Evolutionary conservation across 1,284 basidiomycete genomes (phyloP), one percentile per base, ranked within the genome.

Genomic region (Rhizoctonia solani): DNA sequence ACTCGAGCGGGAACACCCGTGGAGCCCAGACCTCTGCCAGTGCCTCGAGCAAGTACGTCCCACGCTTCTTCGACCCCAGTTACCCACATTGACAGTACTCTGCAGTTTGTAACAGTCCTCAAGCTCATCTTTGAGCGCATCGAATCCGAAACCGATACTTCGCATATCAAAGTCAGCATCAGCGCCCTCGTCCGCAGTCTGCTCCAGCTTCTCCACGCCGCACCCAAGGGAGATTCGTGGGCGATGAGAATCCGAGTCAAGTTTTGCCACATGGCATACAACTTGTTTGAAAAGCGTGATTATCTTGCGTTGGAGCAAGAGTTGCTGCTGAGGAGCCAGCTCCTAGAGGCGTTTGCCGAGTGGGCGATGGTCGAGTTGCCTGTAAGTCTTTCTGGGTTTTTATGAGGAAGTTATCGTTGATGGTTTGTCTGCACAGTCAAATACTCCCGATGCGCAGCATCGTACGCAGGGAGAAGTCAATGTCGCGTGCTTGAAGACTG

Each of bases 71-170:
- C 54, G 54, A 67, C 23, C 59, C 55, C 16, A 19, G 37, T 61
- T 8, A 42, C 34, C 44, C 11, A 65, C 30, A 42, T 23, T 1
- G 27, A 11, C 42, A 27, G 39, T 14, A 19, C 55, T 49, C n/a
- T 44, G 14, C 23, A 79, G 72, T 74, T 89, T 70, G 85, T 92
- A 56, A 82, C 85, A 0, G 85, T 94, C 32, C 78, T 94, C 50
- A 90, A 89, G 72, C 80, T 90, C 5, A 81, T 92, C 49, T 82
- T 92, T 23, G 92, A 94, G 68, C 89, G 89, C 68, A 81, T 84
- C n/a, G 82, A 85, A 65, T 80, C 81, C 21, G 79, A 79, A 19
- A 76, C 83, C 34, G 84, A 87, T 44, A 87, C 39, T 9, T 46
- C 89, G 58, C 81, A 79, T 23, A 80, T 87, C 69, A 85, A 81